phyloP scores from a whole-genome alignment of 2,329 filamentous ascomycete genomes.

The Diaporthe sp. region DNA sequence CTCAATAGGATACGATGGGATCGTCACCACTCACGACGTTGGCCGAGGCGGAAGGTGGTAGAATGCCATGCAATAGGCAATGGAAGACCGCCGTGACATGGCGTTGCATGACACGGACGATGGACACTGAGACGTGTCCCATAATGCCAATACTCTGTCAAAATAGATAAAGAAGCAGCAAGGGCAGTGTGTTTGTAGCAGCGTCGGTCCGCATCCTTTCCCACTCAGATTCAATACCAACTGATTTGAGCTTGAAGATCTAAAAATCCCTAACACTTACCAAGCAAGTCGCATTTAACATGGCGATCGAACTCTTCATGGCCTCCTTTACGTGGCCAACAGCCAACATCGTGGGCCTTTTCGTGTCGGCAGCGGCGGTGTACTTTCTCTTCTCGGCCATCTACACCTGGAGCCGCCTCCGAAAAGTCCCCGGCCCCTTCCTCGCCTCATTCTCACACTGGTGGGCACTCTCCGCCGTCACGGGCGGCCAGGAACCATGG shows the following conservation, averaged over 20 bases:
- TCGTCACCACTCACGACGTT: background rate
- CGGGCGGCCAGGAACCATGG: slow-evolving; percentile 46
- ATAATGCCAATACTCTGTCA: background rate
- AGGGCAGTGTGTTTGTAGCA: background rate
- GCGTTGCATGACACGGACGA: background rate
- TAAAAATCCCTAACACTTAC: background rate
- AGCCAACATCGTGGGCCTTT: background rate
- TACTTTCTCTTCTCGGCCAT: slow-evolving; percentile 16
- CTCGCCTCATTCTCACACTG: slow-evolving; percentile 51
- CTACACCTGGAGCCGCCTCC: slow-evolving; percentile 43
- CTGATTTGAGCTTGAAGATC: background rate
- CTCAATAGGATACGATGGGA: background rate
- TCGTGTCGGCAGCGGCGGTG: background rate
- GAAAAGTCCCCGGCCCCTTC: slow-evolving; percentile 47
- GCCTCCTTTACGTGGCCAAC: background rate
- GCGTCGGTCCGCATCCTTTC: background rate
- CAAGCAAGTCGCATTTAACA: background rate
- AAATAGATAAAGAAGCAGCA: background rate
- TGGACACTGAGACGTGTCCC: background rate
- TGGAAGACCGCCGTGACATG: background rate
- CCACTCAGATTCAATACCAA: background rate
- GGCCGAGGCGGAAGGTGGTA: background rate
- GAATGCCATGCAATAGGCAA: background rate
- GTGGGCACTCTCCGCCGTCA: slow-evolving; percentile 47
- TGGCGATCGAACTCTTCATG: background rate